Percentiles rank a stretch among this genome's conserved stretches.
phyloP scores from a whole-genome alignment of 306 rosid species.

The Begonia loranthoides region DNA sequence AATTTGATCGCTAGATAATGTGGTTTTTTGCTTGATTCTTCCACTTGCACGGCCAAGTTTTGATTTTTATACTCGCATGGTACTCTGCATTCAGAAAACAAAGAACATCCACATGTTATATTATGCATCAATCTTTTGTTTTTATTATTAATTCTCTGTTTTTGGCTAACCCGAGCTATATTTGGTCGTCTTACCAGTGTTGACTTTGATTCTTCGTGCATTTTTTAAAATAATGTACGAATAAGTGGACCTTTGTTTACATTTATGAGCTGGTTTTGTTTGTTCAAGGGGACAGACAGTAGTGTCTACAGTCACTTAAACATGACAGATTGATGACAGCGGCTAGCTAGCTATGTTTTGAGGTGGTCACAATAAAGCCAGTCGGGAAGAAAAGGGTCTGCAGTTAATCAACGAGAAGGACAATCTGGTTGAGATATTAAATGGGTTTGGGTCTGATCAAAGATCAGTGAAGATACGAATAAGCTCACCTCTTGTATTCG shows the following conservation, averaged over 20 bases:
- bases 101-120: neutral
- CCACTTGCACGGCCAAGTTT: conserved; percentile 63
- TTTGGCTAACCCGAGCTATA: too few species aligned
- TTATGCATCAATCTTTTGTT: too few species aligned
- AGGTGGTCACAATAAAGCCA: neutral
- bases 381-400: neutral
- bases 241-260: too few species aligned
- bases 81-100: conserved; percentile 27
- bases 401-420: neutral
- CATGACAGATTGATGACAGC: too few species aligned
- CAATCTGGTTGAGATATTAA: neutral
- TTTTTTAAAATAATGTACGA: too few species aligned
- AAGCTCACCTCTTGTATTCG: conserved; percentile 61
- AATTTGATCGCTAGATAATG: conserved; percentile 47
- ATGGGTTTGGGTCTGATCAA: neutral
- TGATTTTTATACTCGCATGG: conserved; percentile 52
- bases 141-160: too few species aligned
- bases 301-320: too few species aligned
- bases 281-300: too few species aligned
- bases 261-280: too few species aligned
- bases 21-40: conserved; percentile 74
- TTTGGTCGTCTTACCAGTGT: too few species aligned
- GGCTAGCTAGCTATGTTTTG: neutral
- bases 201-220: too few species aligned
- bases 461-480: neutral